Evolutionary conservation across 1,284 basidiomycete genomes (phyloP).

Genomic region (Caloboletus firmus): DNA sequence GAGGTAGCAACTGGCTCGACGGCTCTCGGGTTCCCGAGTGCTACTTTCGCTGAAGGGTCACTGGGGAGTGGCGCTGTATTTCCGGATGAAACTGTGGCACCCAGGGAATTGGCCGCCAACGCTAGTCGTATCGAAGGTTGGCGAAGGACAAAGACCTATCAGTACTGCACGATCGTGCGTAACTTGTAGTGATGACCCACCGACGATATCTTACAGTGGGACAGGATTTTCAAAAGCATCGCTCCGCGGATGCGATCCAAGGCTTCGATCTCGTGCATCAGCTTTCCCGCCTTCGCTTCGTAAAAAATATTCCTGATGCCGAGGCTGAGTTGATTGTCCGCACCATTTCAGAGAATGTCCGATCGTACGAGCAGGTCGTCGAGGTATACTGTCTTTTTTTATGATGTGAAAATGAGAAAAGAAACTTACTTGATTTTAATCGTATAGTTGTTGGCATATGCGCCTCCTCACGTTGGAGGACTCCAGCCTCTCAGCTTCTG

Average conservation of each 20-base stretch:
- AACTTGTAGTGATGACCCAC: not conserved
- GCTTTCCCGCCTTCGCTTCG: slow-evolving; percentile 63
- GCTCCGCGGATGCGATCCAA: slow-evolving; percentile 50
- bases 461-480: slow-evolving; percentile 81
- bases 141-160: slow-evolving; percentile 68
- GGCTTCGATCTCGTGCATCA: slow-evolving; percentile 76
- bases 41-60: slow-evolving; percentile 43
- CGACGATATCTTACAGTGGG: slow-evolving; percentile 7
- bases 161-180: slow-evolving; percentile 57
- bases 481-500: slow-evolving; percentile 85
- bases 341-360: slow-evolving; percentile 66
- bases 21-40: slow-evolving; percentile 59
- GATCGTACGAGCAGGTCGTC: slow-evolving; percentile 83
- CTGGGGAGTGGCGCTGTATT: slow-evolving; percentile 74
- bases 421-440: not conserved
- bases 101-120: slow-evolving; percentile 67
- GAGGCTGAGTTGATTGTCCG: slow-evolving; percentile 80
- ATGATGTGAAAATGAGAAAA: not conserved
- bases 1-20: slow-evolving; percentile 68
- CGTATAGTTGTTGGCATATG: slow-evolving; percentile 72
- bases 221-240: slow-evolving; percentile 56
- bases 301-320: slow-evolving; percentile 55
- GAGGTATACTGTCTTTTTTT: slow-evolving; percentile 60
- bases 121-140: slow-evolving; percentile 79
- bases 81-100: slow-evolving; percentile 57